phyloP scores from a whole-genome alignment of 345 rosid species.

The Corchorus olitorius region DNA sequence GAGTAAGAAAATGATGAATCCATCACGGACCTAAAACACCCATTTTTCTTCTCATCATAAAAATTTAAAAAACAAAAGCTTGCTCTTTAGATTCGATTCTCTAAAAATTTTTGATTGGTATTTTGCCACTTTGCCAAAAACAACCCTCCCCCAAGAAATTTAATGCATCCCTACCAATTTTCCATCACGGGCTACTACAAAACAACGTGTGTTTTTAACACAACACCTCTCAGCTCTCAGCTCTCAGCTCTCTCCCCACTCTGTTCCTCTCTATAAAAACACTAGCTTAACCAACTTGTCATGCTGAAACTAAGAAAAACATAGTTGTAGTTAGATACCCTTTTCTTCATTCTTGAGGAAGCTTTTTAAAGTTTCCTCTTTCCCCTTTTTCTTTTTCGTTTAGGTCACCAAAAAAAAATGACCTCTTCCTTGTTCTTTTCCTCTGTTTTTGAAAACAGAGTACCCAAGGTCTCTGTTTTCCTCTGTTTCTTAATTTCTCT shows the following conservation, averaged over 20 bases:
- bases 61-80: too few relatives aligned
- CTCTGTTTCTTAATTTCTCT: conserved; percentile 23
- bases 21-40: conserved; percentile 1
- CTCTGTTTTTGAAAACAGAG: conserved; percentile 29
- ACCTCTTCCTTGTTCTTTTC: background rate
- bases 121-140: conserved; percentile 9
- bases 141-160: background rate
- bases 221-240: too few relatives aligned
- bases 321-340: background rate
- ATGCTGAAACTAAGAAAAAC: background rate
- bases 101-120: background rate
- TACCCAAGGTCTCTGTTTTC: conserved; percentile 38
- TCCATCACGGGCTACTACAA: conserved; percentile 59
- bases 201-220: conserved; percentile 31
- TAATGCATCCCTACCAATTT: conserved; percentile 12
- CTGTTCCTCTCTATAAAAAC: background rate
- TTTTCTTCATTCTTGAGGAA: background rate
- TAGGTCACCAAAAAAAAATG: conserved; percentile 29
- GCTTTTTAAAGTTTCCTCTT: background rate
- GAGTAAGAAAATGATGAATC: background rate
- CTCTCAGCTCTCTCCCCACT: too few relatives aligned
- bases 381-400: background rate
- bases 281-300: background rate
- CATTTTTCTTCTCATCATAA: background rate
- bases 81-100: background rate